Percentiles rank a stretch among this genome's conserved stretches.
Evolutionary conservation across 768 basidiomycete genomes (phyloP).

Genomic region (Phylloporus sp.): DNA sequence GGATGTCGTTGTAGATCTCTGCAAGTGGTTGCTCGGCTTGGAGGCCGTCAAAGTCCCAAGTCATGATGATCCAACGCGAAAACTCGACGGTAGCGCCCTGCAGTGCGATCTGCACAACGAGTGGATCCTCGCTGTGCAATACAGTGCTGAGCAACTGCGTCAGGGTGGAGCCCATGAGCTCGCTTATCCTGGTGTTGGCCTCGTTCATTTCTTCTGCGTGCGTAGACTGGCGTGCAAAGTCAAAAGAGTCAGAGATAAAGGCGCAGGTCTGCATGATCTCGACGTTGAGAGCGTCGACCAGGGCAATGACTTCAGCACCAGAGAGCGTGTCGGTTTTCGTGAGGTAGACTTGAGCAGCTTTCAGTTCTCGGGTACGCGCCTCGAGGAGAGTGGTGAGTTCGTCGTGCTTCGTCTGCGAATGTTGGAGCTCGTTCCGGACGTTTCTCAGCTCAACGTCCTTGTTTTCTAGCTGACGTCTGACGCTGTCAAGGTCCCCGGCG

Average conservation of each 20-base stretch:
- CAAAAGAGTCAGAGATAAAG: slow-evolving; percentile 39
- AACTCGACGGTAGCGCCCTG: slow-evolving; percentile 32
- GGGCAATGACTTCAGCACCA: slow-evolving; percentile 38
- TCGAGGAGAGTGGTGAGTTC: slow-evolving; percentile 31
- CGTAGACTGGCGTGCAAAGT: slow-evolving; percentile 23
- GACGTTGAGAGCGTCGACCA: slow-evolving; percentile 39
- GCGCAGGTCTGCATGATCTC: slow-evolving; percentile 46
- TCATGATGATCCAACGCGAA: slow-evolving; percentile 31
- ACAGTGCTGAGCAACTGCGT: slow-evolving; percentile 23
- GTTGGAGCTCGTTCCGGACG: slow-evolving; percentile 25
- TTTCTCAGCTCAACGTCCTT: slow-evolving; percentile 25
- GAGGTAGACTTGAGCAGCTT: slow-evolving; percentile 40
- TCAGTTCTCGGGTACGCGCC: slow-evolving; percentile 36
- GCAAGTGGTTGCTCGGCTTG: slow-evolving; percentile 26
- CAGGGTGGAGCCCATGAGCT: slow-evolving; percentile 29
- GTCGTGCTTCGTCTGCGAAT: slow-evolving; percentile 20
- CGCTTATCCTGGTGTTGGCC: slow-evolving; percentile 24
- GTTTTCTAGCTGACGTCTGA: slow-evolving; percentile 21
- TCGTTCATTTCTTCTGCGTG: slow-evolving; percentile 26
- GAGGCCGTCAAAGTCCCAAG: slow-evolving; percentile 32
- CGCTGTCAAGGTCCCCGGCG: slow-evolving; percentile 7
- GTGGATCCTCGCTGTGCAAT: slow-evolving; percentile 29
- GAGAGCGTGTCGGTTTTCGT: slow-evolving; percentile 41
- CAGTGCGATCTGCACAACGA: slow-evolving; percentile 38
- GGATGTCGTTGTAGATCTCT: slow-evolving; percentile 37